These are phyloP conservation scores for Saccharomycopsis fodiens DNA, from an alignment of 805 yeast species.

Conservation along the genomic window DNA sequence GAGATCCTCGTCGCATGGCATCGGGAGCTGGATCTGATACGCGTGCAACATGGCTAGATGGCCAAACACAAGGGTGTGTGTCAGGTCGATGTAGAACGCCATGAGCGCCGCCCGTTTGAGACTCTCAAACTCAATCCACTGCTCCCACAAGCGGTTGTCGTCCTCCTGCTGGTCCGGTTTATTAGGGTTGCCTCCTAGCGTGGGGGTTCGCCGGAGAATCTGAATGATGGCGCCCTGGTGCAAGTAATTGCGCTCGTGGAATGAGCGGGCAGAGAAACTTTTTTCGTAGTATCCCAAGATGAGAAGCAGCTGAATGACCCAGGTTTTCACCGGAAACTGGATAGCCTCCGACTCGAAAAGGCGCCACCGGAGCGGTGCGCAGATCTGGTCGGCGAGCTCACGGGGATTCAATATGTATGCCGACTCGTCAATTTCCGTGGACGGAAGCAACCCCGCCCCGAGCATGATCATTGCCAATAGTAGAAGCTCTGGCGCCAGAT, in stretches of 20 bases:
- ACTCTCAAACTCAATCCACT: constrained; percentile 77
- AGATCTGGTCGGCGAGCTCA: constrained; percentile 23
- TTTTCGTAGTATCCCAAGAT: constrained; percentile 77
- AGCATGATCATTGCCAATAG: constrained; percentile 48
- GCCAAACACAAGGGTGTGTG: constrained; percentile 72
- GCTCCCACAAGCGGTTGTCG: constrained; percentile 34
- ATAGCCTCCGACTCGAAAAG: constrained; percentile 67
- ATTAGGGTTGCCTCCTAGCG: constrained; percentile 61
- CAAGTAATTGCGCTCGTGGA: constrained; percentile 77
- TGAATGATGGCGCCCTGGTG: constrained; percentile 87
- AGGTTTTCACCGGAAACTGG: constrained; percentile 66
- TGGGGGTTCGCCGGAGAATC: constrained; percentile 65
- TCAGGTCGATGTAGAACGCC: constrained; percentile 75
- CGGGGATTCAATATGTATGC: constrained; percentile 5
- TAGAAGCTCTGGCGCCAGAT: constrained; percentile 42
- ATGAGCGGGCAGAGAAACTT: constrained; percentile 53
- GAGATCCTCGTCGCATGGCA: constrained; percentile 56
- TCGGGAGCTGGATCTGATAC: constrained; percentile 52
- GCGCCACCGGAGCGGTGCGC: constrained; percentile 53
- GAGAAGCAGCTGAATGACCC: constrained; percentile 69
- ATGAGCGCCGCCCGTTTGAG: constrained; percentile 71
- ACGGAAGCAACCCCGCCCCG: constrained; percentile 37
- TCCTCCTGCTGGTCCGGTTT: constrained; percentile 22
- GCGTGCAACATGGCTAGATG: constrained; percentile 51
- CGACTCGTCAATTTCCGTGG: constrained; percentile 13